phyloP scores from a whole-genome alignment of 1,139 yeast genomes.

The Suhomyces wounanorum region DNA sequence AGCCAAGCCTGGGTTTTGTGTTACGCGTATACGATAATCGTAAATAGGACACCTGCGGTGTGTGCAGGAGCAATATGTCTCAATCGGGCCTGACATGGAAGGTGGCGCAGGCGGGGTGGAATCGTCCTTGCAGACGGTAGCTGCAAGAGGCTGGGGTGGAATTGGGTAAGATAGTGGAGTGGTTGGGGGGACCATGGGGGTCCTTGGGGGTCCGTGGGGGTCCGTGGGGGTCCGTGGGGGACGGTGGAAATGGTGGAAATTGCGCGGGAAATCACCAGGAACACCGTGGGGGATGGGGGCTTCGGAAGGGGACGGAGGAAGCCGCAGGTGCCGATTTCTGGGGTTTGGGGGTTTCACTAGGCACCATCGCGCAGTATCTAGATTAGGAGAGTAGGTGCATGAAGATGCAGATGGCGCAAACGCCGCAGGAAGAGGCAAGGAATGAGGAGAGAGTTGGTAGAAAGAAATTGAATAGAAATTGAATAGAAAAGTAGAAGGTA shows the following conservation, averaged over 20 bases:
- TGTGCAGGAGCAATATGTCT: background rate
- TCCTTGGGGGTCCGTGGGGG: too few species aligned
- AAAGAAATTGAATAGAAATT: background rate
- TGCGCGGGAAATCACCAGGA: too few species aligned
- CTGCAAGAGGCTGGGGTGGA: background rate
- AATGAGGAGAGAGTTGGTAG: background rate
- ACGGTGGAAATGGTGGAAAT: too few species aligned
- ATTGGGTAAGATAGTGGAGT: background rate
- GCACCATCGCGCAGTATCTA: background rate
- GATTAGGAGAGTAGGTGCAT: background rate
- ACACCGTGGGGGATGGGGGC: too few species aligned
- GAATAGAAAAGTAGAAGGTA: too few species aligned
- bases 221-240: too few species aligned
- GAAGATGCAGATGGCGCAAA: background rate
- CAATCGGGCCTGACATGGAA: background rate
- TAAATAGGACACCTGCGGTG: background rate
- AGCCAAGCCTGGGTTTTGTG: slow-evolving; percentile 9
- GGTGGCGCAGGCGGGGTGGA: slow-evolving; percentile 2
- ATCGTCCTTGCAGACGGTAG: background rate
- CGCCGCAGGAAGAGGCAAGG: background rate
- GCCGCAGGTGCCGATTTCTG: too few species aligned
- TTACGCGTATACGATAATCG: slow-evolving; percentile 7
- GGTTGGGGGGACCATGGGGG: background rate
- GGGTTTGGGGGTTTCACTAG: too few species aligned
- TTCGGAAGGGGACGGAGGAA: too few species aligned